Evolutionary conservation across 805 yeast genomes (phyloP).

Genomic region (Wickerhamomyces xylosicus): DNA sequence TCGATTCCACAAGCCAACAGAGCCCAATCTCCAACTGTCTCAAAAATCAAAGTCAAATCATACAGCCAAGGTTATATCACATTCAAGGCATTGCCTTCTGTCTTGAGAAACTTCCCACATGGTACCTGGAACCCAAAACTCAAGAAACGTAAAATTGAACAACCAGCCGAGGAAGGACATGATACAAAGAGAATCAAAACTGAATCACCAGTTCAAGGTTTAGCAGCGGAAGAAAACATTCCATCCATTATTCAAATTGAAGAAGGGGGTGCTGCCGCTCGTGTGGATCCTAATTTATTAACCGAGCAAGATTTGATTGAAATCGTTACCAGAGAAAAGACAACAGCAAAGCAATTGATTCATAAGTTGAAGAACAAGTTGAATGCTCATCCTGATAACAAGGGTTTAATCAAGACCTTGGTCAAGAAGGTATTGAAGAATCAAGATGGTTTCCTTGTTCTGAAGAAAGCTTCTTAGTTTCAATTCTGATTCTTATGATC

Average conservation of each 20-base stretch:
- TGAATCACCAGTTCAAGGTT: slow-evolving; percentile 19
- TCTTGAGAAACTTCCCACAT: slow-evolving; percentile 55
- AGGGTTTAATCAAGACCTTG: slow-evolving; percentile 43
- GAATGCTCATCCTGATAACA: slow-evolving; percentile 53
- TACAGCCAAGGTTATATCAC: slow-evolving; percentile 44
- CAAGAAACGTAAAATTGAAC: slow-evolving; percentile 24
- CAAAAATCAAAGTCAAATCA: slow-evolving; percentile 29
- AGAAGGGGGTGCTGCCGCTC: slow-evolving; percentile 6
- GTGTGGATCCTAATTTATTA: slow-evolving; percentile 28
- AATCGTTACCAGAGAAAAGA: slow-evolving; percentile 35
- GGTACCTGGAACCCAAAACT: slow-evolving; percentile 79
- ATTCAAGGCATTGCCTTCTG: slow-evolving; percentile 50
- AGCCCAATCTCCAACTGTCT: background rate
- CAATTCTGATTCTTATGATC: too few relatives aligned
- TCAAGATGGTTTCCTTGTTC: slow-evolving; percentile 23
- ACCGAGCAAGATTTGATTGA: slow-evolving; percentile 65
- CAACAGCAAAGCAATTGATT: slow-evolving; percentile 55
- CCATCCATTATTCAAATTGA: slow-evolving; percentile 4
- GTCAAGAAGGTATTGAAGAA: slow-evolving; percentile 48
- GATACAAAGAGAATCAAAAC: slow-evolving; percentile 30
- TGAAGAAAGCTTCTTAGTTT: too few relatives aligned
- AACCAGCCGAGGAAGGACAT: slow-evolving; percentile 16
- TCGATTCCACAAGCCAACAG: slow-evolving; percentile 16
- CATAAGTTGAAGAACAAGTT: slow-evolving; percentile 51
- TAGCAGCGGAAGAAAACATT: background rate